These are phyloP conservation scores for Populus trichocarpa DNA, from an alignment of 441 rosid genomes.

Conservation along the genomic window DNA sequence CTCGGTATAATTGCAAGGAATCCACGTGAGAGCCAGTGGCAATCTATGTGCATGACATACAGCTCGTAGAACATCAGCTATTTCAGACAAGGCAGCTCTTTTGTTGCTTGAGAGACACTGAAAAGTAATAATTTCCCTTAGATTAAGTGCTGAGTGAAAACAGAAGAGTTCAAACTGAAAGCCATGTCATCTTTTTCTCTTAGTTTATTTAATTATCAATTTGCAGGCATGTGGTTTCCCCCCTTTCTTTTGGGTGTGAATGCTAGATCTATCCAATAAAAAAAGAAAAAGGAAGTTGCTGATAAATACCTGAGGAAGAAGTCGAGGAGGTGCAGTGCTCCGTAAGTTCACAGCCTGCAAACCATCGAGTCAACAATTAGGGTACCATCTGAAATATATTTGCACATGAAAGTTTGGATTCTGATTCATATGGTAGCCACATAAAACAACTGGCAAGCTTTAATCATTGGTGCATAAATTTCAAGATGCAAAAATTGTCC, in stretches of 20 bases:
- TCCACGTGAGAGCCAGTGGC: constrained; percentile 93
- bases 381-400: constrained; percentile 1
- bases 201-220: background rate
- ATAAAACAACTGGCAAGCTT: background rate
- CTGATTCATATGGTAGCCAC: background rate
- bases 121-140: constrained; percentile 19
- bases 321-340: constrained; percentile 53
- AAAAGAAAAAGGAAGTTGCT: background rate
- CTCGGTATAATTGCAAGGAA: constrained; percentile 60
- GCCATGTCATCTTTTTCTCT: background rate
- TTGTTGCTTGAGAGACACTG: constrained; percentile 75
- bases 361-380: constrained; percentile 12
- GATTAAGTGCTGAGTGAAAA: background rate
- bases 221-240: background rate
- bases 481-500: background rate
- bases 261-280: background rate
- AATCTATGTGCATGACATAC: constrained; percentile 83
- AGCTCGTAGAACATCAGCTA: constrained; percentile 73
- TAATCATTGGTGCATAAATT: background rate
- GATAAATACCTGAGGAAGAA: constrained; percentile 52
- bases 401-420: background rate
- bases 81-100: constrained; percentile 70
- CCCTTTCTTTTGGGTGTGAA: background rate
- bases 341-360: constrained; percentile 81
- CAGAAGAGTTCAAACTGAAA: background rate